These are phyloP conservation scores for Sclerotiophoma versabilis DNA, from an alignment of 2,329 filamentous ascomycete species.

Conservation along the genomic window DNA sequence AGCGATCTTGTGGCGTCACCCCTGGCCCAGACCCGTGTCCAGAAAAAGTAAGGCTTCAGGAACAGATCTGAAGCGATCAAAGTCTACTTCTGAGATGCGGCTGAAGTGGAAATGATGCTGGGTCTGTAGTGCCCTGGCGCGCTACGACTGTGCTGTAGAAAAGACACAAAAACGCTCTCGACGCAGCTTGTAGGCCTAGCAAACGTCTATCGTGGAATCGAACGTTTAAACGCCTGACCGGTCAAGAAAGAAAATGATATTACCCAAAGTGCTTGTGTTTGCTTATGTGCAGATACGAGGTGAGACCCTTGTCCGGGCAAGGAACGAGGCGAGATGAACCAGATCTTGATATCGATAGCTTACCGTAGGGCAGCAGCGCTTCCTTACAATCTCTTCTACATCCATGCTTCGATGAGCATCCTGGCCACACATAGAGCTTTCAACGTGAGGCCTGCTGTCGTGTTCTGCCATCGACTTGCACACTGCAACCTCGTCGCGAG, in stretches of 20 bases:
- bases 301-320: neutral
- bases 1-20: conserved; percentile 10
- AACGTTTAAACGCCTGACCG: neutral
- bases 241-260: neutral
- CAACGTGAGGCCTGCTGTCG: neutral
- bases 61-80: conserved; percentile 12
- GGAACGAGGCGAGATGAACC: neutral
- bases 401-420: neutral
- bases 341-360: conserved; percentile 1
- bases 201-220: neutral
- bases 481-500: neutral
- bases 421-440: neutral
- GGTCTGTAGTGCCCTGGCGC: neutral
- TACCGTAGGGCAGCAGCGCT: neutral
- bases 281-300: conserved; percentile 19
- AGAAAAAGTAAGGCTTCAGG: conserved; percentile 12
- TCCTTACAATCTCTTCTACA: neutral
- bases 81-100: conserved; percentile 5
- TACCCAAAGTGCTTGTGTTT: conserved; percentile 10
- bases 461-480: neutral
- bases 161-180: neutral
- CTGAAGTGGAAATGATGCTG: conserved; percentile 13
- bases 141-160: neutral
- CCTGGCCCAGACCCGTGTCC: conserved; percentile 15
- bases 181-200: neutral